phyloP scores from a whole-genome alignment of 2,329 filamentous ascomycete species.

The Orbilia javanica region DNA sequence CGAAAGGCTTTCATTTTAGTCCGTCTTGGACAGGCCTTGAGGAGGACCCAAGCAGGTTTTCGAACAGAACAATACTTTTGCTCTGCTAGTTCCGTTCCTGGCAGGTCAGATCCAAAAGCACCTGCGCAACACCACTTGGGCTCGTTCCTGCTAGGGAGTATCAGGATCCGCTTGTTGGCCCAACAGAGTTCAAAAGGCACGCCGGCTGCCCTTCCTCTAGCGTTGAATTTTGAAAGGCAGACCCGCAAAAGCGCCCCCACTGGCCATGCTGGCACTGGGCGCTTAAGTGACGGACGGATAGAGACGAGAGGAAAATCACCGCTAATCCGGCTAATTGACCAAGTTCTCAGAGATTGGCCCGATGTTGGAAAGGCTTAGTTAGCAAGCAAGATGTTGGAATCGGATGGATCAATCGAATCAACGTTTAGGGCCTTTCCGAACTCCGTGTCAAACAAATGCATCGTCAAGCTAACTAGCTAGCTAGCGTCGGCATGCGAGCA shows the following conservation, averaged over 20 bases:
- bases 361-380: background rate
- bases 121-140: constrained; percentile 33
- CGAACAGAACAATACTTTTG: background rate
- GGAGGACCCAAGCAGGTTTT: background rate
- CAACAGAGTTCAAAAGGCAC: background rate
- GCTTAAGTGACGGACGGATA: constrained; percentile 57
- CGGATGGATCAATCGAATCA: constrained; percentile 31
- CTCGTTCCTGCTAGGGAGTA: background rate
- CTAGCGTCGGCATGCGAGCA: constrained; percentile 34
- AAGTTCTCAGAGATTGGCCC: constrained; percentile 21
- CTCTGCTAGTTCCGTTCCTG: constrained; percentile 9
- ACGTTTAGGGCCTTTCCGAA: constrained; percentile 9
- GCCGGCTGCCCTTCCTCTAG: constrained; percentile 19
- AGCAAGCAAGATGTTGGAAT: background rate
- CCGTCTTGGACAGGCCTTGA: constrained; percentile 3
- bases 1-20: constrained; percentile 1
- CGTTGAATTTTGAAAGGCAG: constrained; percentile 39
- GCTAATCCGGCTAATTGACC: constrained; percentile 50
- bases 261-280: constrained; percentile 30
- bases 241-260: constrained; percentile 55
- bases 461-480: constrained; percentile 23
- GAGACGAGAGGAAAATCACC: constrained; percentile 53
- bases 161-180: constrained; percentile 6
- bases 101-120: constrained; percentile 20
- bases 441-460: constrained; percentile 14